A percentile compares a stretch with the other conserved stretches of the same genome.
phyloP scores from a whole-genome alignment of 169 alveolate genomes.

The Neospora caninum region DNA sequence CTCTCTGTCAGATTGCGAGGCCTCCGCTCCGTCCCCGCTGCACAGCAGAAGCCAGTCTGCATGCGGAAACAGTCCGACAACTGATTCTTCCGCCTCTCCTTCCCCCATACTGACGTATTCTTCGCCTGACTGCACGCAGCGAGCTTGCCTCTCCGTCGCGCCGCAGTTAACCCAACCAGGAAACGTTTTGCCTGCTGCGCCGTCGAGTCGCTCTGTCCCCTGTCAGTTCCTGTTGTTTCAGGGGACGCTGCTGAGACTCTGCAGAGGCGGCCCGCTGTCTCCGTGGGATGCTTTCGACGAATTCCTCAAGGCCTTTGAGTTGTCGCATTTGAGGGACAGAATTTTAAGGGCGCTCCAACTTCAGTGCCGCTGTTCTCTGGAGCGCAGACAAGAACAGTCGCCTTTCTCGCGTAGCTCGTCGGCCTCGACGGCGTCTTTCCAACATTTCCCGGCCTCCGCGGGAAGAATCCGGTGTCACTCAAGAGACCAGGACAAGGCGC shows the following conservation, averaged over 20 bases:
- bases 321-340: neutral
- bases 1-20: neutral
- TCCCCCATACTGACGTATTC: neutral
- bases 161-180: neutral
- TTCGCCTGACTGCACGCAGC: neutral
- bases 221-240: neutral
- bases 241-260: conserved; percentile 13
- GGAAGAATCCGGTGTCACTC: neutral
- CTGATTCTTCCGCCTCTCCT: neutral
- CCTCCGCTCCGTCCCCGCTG: neutral
- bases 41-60: neutral
- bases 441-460: neutral
- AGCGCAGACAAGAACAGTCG: neutral
- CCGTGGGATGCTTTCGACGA: conserved; percentile 21
- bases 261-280: neutral
- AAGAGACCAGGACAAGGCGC: too few species aligned
- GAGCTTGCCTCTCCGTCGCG: neutral
- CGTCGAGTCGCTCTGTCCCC: neutral
- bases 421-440: neutral
- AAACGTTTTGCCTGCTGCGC: neutral
- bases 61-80: neutral
- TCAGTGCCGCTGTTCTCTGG: neutral
- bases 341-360: neutral
- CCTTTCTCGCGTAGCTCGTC: neutral
- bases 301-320: conserved; percentile 1